Evolutionary conservation across 306 rosid genomes (phyloP), one percentile per base, ranked within the genome.

Genomic region (Prunus mume): DNA sequence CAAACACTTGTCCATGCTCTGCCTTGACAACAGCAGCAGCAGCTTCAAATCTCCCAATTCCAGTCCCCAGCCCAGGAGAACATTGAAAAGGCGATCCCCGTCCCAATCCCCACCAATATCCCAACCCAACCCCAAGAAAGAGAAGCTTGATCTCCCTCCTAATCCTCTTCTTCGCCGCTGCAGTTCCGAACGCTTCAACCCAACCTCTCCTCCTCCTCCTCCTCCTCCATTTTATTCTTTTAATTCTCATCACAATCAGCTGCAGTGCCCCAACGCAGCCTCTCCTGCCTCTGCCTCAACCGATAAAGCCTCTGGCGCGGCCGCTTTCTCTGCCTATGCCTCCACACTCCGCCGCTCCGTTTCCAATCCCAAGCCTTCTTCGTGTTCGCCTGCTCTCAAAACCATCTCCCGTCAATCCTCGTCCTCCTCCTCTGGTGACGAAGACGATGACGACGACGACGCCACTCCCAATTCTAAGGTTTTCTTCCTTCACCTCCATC

Each of bases 81-180:
- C 68, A 8, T 12, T 61, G 28, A 73, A 73, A 30, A 20, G 69
- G 18, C 77, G 69, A 14, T 46, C 69, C 8, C 69, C 9, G 17
- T 34, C 69, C 49, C 25, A 65, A 9, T 50, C 77, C 1, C 58
- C 60, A 2, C n/a, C 28, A 6, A 7, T 30, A 14, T 19, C 77
- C 9, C 43, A 73, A 27, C 77, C 77, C 56, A 24, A 60, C 45
- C 57, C 77, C 60, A 73, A 73, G 77, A 73, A 73, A 19, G 77
- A 73, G 77, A 73, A 61, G 69, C 77, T 73, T 9, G 19, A 57
- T 73, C 77, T 17, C 9, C 25, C 68, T 57, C 76, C 22, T 12
- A 12, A 67, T 41, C 17, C 55, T 34, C 76, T 57, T 43, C 69
- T 60, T 34, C 69, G 69, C 77, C 77, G 69, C 69, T 73, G 77